Evolutionary conservation across 371 early-diverging fungal genomes (phyloP).

Genomic region (Apophysomyces elegans): DNA sequence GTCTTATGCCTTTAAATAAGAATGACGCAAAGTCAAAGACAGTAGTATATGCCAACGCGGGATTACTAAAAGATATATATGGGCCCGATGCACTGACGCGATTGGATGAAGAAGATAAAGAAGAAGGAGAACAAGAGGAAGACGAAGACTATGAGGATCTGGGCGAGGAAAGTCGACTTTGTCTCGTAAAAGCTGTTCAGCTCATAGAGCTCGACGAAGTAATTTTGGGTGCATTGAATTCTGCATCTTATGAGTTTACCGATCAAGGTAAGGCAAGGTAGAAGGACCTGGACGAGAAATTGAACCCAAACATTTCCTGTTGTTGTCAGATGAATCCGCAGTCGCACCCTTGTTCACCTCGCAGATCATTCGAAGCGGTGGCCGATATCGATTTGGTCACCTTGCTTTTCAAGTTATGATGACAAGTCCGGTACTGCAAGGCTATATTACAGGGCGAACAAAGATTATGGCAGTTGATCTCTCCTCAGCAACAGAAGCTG

Average conservation of each 20-base stretch:
- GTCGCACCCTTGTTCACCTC: conserved; percentile 26
- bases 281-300: background rate
- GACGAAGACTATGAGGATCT: conserved; percentile 24
- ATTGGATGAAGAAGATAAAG: conserved; percentile 32
- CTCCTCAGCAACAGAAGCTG: conserved; percentile 38
- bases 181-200: conserved; percentile 44
- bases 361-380: conserved; percentile 52
- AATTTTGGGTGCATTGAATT: conserved; percentile 64
- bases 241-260: conserved; percentile 57
- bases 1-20: background rate
- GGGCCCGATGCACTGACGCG: conserved; percentile 37
- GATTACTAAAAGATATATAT: conserved; percentile 37
- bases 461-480: conserved; percentile 36
- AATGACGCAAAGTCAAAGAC: conserved; percentile 12
- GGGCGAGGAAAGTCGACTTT: conserved; percentile 12
- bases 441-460: conserved; percentile 51
- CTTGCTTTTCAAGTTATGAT: conserved; percentile 51
- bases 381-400: conserved; percentile 30
- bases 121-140: conserved; percentile 20
- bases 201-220: conserved; percentile 68
- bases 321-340: conserved; percentile 24
- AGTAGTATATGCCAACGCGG: conserved; percentile 26
- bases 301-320: background rate
- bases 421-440: conserved; percentile 73
- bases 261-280: conserved; percentile 46